Conservation (phyloP, 768 basidiomycete species). For the Mycena pura region DNA sequence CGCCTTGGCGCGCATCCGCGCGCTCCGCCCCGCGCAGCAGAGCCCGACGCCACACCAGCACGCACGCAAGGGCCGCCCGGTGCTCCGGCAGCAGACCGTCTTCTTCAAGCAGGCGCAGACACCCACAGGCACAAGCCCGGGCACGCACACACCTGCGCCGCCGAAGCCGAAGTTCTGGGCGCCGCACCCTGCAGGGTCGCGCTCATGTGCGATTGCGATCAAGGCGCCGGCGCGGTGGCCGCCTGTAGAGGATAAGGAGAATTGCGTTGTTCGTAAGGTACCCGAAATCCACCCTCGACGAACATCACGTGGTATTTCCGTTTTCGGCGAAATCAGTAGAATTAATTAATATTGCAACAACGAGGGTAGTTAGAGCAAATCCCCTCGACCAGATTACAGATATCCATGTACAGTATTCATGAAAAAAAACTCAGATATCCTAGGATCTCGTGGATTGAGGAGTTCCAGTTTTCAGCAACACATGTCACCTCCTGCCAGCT, state of each 20-base stretch:
- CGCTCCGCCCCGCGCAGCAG: slow-evolving; percentile 5
- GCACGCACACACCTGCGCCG: background rate
- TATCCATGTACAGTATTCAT: no score
- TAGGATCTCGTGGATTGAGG: no score
- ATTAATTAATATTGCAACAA: background rate
- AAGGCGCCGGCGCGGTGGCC: slow-evolving; percentile 8
- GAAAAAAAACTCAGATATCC: no score
- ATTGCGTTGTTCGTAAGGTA: no score
- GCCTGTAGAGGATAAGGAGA: slow-evolving; percentile 15
- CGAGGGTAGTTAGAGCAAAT: no score
- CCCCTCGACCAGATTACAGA: no score
- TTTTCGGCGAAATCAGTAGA: background rate
- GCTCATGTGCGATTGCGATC: slow-evolving; percentile 21
- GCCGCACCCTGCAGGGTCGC: slow-evolving; percentile 22
- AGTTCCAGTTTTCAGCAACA: no score
- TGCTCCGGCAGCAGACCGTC: slow-evolving; percentile 22
- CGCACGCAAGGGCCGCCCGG: background rate
- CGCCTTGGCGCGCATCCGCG: no score
- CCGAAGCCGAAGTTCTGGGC: slow-evolving; percentile 15
- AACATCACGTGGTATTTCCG: no score
- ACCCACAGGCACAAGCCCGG: no score
- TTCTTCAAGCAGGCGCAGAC: slow-evolving; percentile 12
- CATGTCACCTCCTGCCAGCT: no score
- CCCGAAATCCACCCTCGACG: no score
- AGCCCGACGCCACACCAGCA: slow-evolving; percentile 20